Evolutionary conservation across 805 yeast genomes (phyloP), one percentile per base, ranked within the genome.

Genomic region (Candida multigemmis): DNA sequence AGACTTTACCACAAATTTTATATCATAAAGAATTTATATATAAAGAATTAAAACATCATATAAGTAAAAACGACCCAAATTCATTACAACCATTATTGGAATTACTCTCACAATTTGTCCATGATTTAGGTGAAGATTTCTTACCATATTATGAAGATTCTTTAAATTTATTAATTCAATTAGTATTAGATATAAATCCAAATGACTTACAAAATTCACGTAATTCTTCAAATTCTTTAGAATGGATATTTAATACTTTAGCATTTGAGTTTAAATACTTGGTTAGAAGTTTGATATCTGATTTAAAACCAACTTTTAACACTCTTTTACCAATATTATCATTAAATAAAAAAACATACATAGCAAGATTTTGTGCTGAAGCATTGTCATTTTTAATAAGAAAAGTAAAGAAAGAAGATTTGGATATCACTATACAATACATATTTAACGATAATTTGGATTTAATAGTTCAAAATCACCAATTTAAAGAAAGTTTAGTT

Each of bases 121-220:
- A 84, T 41, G 98, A 89, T 57, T 57, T 89, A 35, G 96, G 96
- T 7, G 78, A 89, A 2, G 97, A 89, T 40, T 91, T 87, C 44
- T 68, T 85, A 60, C 71, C 70, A 6, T 85, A 60, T 43, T 86
- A 84, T 44, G 56, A 56, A 2, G 47, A 53, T 14, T 54, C 85
- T 1, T 53, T 89, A 24, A 37, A 43, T 1, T 39, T 68, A 14
- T 61, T 87, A 22, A 68, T 67, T 4, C 48, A 56, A 1, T 45
- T 83, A 31, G 62, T 73, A 0, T 26, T 48, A 29, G 39, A 42
- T 7, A 46, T 50, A 12, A 51, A 50, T 33, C 60, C 63, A 1
- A 60, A 60, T 34, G 66, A 57, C 27, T 64, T 82, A 16, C 71
- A 73, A 33, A 72, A 71, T 33, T 57, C 65, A 32, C 50, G 64